phyloP scores from a whole-genome alignment of 768 basidiomycete genomes.

The Termitomyces sp. region DNA sequence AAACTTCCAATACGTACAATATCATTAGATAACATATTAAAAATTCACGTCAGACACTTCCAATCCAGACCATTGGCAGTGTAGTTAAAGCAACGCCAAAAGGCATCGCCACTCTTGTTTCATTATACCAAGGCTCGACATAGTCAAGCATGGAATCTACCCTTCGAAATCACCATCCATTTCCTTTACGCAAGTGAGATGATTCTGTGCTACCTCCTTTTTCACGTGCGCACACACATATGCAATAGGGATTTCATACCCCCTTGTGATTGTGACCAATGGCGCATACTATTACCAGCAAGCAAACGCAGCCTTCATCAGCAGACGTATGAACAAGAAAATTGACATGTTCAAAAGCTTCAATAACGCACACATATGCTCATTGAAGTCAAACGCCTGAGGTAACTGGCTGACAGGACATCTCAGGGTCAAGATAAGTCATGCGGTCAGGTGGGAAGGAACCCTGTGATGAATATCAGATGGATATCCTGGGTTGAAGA shows the following conservation, averaged over 20 bases:
- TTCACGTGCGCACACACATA: conserved; percentile 34
- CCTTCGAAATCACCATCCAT: conserved; percentile 30
- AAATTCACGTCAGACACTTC: neutral
- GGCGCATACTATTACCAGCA: conserved; percentile 49
- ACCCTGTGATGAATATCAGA: too few species aligned
- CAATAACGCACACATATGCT: too few species aligned
- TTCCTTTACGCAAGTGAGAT: conserved; percentile 19
- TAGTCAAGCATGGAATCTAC: conserved; percentile 46
- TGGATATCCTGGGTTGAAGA: too few species aligned
- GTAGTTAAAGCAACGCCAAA: conserved; percentile 25
- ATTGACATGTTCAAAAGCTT: too few species aligned
- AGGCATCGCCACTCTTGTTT: conserved; percentile 35
- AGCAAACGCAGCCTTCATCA: conserved; percentile 15
- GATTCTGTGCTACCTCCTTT: conserved; percentile 32
- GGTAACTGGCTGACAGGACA: conserved; percentile 15
- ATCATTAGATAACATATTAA: too few species aligned
- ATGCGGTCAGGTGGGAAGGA: too few species aligned
- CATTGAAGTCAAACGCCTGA: neutral
- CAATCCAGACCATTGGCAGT: neutral
- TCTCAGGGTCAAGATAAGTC: too few species aligned
- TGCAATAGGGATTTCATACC: conserved; percentile 25
- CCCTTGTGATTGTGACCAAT: conserved; percentile 33
- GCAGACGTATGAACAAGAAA: too few species aligned
- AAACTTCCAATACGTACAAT: too few species aligned
- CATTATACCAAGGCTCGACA: conserved; percentile 44